These are phyloP conservation scores for Fusarium acutatum DNA, from an alignment of 2,329 filamentous ascomycete species.

Conservation along the genomic window DNA sequence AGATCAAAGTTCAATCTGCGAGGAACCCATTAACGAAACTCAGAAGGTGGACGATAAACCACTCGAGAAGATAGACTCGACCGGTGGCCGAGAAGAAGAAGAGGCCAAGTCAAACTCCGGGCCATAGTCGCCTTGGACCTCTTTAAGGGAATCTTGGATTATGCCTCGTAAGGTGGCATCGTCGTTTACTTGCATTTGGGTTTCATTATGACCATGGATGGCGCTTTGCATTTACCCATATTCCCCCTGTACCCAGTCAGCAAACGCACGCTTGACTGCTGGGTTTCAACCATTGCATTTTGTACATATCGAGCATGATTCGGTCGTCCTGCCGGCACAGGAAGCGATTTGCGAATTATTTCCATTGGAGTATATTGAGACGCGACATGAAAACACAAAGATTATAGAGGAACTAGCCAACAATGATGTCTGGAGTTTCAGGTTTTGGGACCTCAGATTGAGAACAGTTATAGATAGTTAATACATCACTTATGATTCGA, in stretches of 20 bases:
- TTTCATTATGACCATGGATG: not conserved
- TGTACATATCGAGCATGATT: conserved; percentile 24
- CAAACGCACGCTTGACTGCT: not conserved
- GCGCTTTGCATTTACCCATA: conserved; percentile 14
- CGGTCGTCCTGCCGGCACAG: conserved; percentile 25
- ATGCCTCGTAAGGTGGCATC: not conserved
- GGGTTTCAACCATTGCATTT: conserved; percentile 26
- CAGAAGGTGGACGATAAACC: conserved; percentile 20
- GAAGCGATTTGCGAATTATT: conserved; percentile 8
- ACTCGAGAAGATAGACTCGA: conserved; percentile 25
- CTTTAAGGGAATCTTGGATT: not conserved
- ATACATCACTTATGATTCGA: conserved; percentile 9
- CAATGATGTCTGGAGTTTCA: conserved; percentile 22
- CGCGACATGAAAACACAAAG: conserved; percentile 24
- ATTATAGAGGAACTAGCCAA: conserved; percentile 20
- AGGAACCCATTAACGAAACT: conserved; percentile 15
- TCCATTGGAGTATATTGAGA: conserved; percentile 20
- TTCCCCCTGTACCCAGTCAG: conserved; percentile 12
- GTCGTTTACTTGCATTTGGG: not conserved
- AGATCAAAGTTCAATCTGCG: conserved; percentile 31
- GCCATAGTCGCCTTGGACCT: not conserved
- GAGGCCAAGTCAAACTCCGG: not conserved
- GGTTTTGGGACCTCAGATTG: conserved; percentile 21
- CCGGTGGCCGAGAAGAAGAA: conserved; percentile 2
- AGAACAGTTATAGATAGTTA: conserved; percentile 27